Base-by-base conservation (phyloP, 768 basidiomycete species). In the Xerocomus potaroensis region DNA sequence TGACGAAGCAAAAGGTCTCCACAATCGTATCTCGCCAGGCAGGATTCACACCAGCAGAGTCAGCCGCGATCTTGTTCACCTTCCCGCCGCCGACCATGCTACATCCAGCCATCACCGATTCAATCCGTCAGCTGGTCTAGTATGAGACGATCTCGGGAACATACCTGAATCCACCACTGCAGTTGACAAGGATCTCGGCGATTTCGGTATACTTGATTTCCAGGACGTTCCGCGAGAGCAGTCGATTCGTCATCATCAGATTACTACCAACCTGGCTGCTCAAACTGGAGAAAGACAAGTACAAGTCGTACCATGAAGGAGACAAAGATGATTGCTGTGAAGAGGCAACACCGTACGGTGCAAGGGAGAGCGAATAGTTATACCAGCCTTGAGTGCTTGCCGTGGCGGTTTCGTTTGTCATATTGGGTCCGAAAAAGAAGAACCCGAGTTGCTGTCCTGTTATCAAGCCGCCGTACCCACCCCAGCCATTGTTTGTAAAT, bases 51-150 rank as follows among this genome's bases (percentile, higher is more conserved):
- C 72, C 76, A 11, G 66, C 61, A 3, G 72, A 67, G 36, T 67
- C 60, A 0, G 74, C 68, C 19, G 68, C 55, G 2, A 64, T 55
- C 18, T 57, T 55, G 4, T 67, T 62, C 10, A 75, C 75, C 5
- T 66, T 69, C 1, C 78, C 75, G 2, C 77, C 77, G 6, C 62
- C 69, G 6, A 76, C 58, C 10, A 63, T 57, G 31, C 76, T 78
- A 2, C 3, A 32, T 3, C n/a, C n/a, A 14, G 8, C 1, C 14
- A 3, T n/a, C n/a, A n/a, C n/a, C n/a, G 34, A 16, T 18, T 16
- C 15, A 16, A 34, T 16, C 16, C 8, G 33, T 33, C 1, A 33
- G 32, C 32, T n/a, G 15, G 32, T 16, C 33, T 9, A 10, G 5
- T 3, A 34, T n/a, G 10, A 5, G 35, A 19, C 3, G 8, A n/a